These are phyloP conservation scores for Mariannaea elegans DNA, from an alignment of 2,329 filamentous ascomycete genomes.

Conservation along the genomic window DNA sequence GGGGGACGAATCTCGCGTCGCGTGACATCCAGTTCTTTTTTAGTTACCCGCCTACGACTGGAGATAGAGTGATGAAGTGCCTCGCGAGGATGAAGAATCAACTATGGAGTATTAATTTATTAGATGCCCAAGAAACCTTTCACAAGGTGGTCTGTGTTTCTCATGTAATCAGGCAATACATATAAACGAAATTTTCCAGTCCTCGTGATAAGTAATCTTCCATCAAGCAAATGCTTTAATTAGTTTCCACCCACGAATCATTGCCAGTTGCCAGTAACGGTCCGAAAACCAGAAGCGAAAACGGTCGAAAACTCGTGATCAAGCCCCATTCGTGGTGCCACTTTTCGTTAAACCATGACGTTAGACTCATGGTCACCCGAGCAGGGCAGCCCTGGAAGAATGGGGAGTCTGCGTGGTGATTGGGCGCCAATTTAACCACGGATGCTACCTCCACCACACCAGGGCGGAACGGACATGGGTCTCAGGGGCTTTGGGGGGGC, in stretches of 20 bases:
- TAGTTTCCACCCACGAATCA: not conserved
- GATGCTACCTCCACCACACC: not conserved
- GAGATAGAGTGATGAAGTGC: not conserved
- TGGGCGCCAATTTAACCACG: constrained; percentile 17
- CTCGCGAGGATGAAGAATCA: not conserved
- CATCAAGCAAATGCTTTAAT: not conserved
- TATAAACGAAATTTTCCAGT: not conserved
- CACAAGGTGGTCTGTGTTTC: not conserved
- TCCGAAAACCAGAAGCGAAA: not conserved
- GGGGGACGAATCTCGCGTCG: not conserved
- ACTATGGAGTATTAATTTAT: too few species aligned
- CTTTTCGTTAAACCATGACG: constrained; percentile 5
- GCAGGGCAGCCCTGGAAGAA: constrained; percentile 1
- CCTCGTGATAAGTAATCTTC: not conserved
- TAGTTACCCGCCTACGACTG: not conserved
- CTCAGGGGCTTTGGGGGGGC: constrained; percentile 8
- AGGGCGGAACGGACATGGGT: constrained; percentile 3
- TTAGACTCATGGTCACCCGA: constrained; percentile 11
- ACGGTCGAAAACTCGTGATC: constrained; percentile 12
- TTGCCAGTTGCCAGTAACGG: not conserved
- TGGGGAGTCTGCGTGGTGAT: not conserved
- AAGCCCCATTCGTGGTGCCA: constrained; percentile 16
- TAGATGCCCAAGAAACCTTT: not conserved
- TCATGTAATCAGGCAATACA: not conserved
- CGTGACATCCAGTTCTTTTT: not conserved